A percentile compares a stretch with the other conserved stretches of the same genome.
Evolutionary conservation across 805 yeast species (phyloP).

Genomic region (Starmerella potacharoeniae): DNA sequence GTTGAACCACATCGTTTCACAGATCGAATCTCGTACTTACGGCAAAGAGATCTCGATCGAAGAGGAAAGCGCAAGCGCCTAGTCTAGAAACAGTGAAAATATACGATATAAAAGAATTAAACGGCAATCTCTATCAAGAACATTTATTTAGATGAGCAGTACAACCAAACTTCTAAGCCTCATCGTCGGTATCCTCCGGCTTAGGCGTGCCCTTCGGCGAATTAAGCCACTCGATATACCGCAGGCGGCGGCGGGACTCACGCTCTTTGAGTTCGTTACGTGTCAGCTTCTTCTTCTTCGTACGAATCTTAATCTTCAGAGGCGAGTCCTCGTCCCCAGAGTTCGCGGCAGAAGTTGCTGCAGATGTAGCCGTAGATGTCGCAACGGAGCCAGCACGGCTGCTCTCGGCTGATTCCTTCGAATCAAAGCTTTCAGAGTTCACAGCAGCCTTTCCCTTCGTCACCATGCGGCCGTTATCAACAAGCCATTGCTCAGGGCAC

Average conservation of each 20-base stretch:
- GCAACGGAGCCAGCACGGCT: conserved; percentile 26
- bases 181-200: conserved; percentile 88
- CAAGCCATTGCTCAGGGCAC: conserved; percentile 98
- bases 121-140: neutral
- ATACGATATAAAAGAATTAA: neutral
- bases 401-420: conserved; percentile 53
- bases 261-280: conserved; percentile 89
- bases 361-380: conserved; percentile 38
- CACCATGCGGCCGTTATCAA: conserved; percentile 80
- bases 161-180: conserved; percentile 34
- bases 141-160: neutral
- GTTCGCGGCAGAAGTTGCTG: conserved; percentile 35
- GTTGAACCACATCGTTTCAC: conserved; percentile 38
- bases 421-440: conserved; percentile 61
- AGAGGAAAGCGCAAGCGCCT: conserved; percentile 36
- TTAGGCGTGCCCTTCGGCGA: conserved; percentile 97
- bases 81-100: neutral
- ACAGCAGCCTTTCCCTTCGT: conserved; percentile 65
- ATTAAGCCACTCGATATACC: conserved; percentile 88
- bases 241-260: conserved; percentile 85
- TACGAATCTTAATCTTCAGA: conserved; percentile 85
- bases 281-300: conserved; percentile 92
- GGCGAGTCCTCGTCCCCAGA: conserved; percentile 65
- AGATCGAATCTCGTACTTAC: conserved; percentile 37
- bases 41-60: conserved; percentile 49